Evolutionary conservation across 371 early-diverging fungal species (phyloP).

Genomic region (Hamiltosporidium tvaerminnensis): DNA sequence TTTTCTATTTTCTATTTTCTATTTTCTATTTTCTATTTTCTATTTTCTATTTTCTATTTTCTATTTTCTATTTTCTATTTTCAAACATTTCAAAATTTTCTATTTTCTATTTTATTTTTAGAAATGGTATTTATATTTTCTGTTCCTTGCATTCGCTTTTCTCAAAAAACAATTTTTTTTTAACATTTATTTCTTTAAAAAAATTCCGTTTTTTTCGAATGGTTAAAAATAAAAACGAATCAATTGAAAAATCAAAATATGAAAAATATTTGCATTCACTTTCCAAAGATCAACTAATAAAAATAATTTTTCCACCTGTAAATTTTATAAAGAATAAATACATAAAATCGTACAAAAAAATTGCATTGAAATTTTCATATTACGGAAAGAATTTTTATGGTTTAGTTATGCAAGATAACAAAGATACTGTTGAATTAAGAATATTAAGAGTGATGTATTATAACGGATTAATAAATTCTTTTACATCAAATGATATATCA

Average conservation of each 20-base stretch:
- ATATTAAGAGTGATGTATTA: slow-evolving; percentile 21
- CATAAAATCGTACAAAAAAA: neutral
- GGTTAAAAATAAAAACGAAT: neutral
- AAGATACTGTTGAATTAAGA: slow-evolving; percentile 11
- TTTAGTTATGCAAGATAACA: slow-evolving; percentile 6
- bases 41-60: too few relatives aligned
- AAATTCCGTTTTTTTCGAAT: neutral
- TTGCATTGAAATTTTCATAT: slow-evolving; percentile 30
- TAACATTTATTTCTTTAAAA: neutral
- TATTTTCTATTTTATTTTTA: too few relatives aligned
- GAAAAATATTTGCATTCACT: neutral
- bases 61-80: too few relatives aligned
- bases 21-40: too few relatives aligned
- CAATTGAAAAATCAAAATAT: neutral
- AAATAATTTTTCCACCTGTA: neutral
- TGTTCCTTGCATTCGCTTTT: too few relatives aligned
- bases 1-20: too few relatives aligned
- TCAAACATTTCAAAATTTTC: too few relatives aligned
- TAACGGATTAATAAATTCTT: slow-evolving; percentile 5
- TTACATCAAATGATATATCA: slow-evolving; percentile 11
- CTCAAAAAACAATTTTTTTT: too few relatives aligned
- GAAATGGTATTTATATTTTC: too few relatives aligned
- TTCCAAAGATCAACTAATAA: neutral
- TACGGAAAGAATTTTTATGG: slow-evolving; percentile 32
- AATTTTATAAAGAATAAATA: neutral